Conservation (phyloP, 768 basidiomycete genomes). For the Sarcodon aspratus region DNA sequence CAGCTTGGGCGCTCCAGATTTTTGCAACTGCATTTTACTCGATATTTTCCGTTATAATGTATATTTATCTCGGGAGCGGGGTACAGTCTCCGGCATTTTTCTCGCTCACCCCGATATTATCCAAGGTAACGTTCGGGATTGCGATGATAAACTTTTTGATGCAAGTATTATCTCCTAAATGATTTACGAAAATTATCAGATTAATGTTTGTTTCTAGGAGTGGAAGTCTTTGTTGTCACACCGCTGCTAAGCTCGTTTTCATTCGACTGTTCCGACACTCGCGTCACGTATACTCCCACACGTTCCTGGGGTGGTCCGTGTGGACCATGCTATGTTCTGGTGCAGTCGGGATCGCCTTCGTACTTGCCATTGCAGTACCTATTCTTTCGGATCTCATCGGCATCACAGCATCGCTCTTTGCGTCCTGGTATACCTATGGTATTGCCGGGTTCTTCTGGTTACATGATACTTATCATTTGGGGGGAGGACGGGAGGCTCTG, state of each 20-base stretch:
- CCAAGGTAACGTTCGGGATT: slow-evolving; percentile 36
- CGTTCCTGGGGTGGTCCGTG: slow-evolving; percentile 33
- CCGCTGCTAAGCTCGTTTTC: slow-evolving; percentile 42
- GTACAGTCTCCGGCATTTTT: slow-evolving; percentile 34
- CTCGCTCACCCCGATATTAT: slow-evolving; percentile 36
- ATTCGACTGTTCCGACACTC: slow-evolving; percentile 38
- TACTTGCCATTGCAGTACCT: slow-evolving; percentile 38
- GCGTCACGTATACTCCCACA: slow-evolving; percentile 38
- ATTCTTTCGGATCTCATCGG: slow-evolving; percentile 45
- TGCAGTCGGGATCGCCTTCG: slow-evolving; percentile 28
- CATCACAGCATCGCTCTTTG: slow-evolving; percentile 40
- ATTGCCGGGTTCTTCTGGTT: slow-evolving; percentile 44
- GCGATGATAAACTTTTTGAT: slow-evolving; percentile 41
- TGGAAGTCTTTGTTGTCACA: slow-evolving; percentile 35
- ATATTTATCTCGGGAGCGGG: slow-evolving; percentile 35
- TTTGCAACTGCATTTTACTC: slow-evolving; percentile 40
- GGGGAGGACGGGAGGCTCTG: slow-evolving; percentile 21
- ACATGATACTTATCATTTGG: slow-evolving; percentile 32
- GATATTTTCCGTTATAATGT: slow-evolving; percentile 28
- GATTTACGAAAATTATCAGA: not conserved
- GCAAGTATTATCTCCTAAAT: slow-evolving; percentile 15
- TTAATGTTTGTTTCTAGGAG: slow-evolving; percentile 18
- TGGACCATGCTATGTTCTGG: slow-evolving; percentile 34
- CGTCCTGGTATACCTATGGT: slow-evolving; percentile 50
- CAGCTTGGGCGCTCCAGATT: slow-evolving; percentile 43